These are phyloP conservation scores for Knufia petricola DNA, from an alignment of 2,329 filamentous ascomycete genomes.

Conservation along the genomic window DNA sequence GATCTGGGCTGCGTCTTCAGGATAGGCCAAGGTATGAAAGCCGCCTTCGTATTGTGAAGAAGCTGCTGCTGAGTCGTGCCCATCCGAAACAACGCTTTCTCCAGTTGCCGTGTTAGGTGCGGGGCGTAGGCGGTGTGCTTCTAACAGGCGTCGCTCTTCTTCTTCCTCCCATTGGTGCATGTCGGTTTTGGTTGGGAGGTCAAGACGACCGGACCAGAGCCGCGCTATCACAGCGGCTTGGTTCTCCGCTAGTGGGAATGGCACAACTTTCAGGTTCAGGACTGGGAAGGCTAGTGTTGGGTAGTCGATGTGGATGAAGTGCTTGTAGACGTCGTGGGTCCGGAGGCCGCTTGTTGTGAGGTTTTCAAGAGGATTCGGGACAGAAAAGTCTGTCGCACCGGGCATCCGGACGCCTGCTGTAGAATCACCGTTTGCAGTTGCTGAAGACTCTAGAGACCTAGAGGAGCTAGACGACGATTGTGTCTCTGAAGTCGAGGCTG, in stretches of 20 bases:
- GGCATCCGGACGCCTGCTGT: background rate
- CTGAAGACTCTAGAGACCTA: background rate
- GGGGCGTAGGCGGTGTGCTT: background rate
- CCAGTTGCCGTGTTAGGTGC: conserved; percentile 1
- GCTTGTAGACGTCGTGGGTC: conserved; percentile 64
- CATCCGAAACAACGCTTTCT: background rate
- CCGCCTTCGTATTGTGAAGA: conserved; percentile 21
- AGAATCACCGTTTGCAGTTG: background rate
- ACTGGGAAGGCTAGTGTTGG: conserved; percentile 71
- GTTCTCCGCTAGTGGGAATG: conserved; percentile 69
- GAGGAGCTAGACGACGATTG: background rate
- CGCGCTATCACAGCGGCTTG: conserved; percentile 70
- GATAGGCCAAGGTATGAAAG: conserved; percentile 48
- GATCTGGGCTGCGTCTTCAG: conserved; percentile 37
- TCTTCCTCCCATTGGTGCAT: conserved; percentile 62
- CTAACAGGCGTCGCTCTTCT: conserved; percentile 26
- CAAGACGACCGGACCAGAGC: conserved; percentile 62
- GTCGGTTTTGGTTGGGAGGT: conserved; percentile 50
- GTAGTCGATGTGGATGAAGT: conserved; percentile 65
- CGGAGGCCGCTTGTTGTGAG: conserved; percentile 60
- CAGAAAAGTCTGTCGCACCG: background rate
- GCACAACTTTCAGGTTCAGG: conserved; percentile 75
- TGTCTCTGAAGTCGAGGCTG: background rate
- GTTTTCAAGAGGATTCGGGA: conserved; percentile 22
- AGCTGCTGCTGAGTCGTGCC: background rate